Base-by-base conservation (phyloP, 2,329 filamentous ascomycete genomes). In the Trichoderma gracile region DNA sequence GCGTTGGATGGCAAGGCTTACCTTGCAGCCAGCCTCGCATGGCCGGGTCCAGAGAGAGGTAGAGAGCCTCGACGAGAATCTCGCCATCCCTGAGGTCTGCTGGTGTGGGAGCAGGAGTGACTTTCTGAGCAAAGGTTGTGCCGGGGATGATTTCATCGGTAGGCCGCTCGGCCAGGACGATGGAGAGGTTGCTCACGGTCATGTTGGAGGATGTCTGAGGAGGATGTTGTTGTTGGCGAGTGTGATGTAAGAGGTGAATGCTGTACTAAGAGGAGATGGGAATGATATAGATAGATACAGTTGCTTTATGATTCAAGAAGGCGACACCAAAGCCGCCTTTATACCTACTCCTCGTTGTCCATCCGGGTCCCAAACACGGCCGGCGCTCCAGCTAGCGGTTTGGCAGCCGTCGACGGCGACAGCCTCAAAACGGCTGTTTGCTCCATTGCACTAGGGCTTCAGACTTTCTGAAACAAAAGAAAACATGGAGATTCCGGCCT, bases 21-120 rank as follows among this genome's bases (percentile, higher is more conserved):
- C 82, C 82, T 67, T 84, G 89, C 21, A 92, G 76, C 88, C 88
- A 91, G 65, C 86, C 86, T 70, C 89, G 84, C 89, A 91, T 91
- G n/a, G 89, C 88, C 1, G 89, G 89, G 75, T 92, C 89, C 45
- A 92, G 80, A 10, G 86, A 88, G 50, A 91, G 80, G 71, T 91
- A 91, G 66, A 89, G 75, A 0, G 75, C 73, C 73, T 86, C 82
- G 50, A 86, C 75, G 57, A 92, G 80, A 63, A 91, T 79, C 72
- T 91, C 78, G 68, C 87, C 87, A 79, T 87, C 82, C 73, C 88
- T 82, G 47, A 89, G 79, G 66, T 84, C 79, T 38, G 77, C 76
- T 21, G 80, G 78, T 8, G 81, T 77, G 69, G 84, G 84, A 4
- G 84, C 79, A 1, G 83, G 78, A 1, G 79, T 76, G 53, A 78